Evolutionary conservation across 1,139 yeast genomes (phyloP), one percentile per base, ranked within the genome.

Genomic region (Saccharomyces hybrid): DNA sequence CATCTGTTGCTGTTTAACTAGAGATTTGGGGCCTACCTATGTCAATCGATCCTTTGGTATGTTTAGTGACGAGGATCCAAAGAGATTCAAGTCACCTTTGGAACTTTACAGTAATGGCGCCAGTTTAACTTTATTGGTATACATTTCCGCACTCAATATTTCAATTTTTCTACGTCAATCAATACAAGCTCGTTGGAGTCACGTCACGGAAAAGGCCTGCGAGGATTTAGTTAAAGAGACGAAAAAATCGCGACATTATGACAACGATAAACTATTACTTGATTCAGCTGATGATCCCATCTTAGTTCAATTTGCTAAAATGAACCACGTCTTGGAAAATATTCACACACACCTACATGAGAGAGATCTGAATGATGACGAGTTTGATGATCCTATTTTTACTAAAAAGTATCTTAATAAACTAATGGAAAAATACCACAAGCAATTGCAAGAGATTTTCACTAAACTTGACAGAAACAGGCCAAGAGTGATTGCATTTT

Each of bases 21-120:
- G 82, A 59, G 96, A 90, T 66, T 69, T 89, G 56, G 96, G 96
- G 0, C 76, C 88, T 6, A 81, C 83, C n/a, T 56, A 55, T 32
- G 60, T 58, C 2, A 57, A 57, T 49, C 58, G 61, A 34, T 55
- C 61, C 8, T 61, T 61, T 51, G 61, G 59, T 13, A 61, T 62
- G 64, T 61, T 62, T 47, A 56, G 59, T 46, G 64, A 61, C 25
- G 64, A 58, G 23, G 61, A 57, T 47, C 58, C 59, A 2, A 47
- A 54, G 8, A 51, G 51, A 7, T 47, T 52, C 8, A 53, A 55
- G 27, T 54, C 62, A 23, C 63, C 62, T 8, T 51, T 60, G 11
- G 64, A 64, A 42, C 31, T 51, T 14, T 62, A 60, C 31, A 58
- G 56, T 29, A 58, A 61, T 61, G 59, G 66, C 48, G 52, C 66